Evolutionary conservation across 176 grass and related monocot species (phyloP), one percentile per base, ranked within the genome.

Genomic region (Oropetium thomaeum): DNA sequence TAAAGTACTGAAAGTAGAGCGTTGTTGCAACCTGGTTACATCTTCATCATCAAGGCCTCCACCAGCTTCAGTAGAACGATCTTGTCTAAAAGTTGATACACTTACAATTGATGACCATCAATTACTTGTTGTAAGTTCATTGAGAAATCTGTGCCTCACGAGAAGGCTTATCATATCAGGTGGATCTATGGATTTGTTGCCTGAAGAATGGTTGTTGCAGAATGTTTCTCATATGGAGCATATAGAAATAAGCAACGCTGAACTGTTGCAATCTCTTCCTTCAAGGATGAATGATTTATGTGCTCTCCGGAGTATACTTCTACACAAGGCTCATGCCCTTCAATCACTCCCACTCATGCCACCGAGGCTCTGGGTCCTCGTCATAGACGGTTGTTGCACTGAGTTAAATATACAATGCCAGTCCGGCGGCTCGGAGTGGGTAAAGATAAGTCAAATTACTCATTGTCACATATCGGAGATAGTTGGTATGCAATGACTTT

Each of bases 1-100:
- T 30, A 32, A 55, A 71, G 11, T 32, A 38, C 45, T 85, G 43
- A 71, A 42, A 45, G 80, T 85, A 70, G 62, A 64, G 5, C 8
- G 4, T 8, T 85, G 83, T 55, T 14, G 20, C 20, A 51, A 80
- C 23, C 45, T 85, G 33, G 7, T 57, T 16, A 13, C 10, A 0
- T 25, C 9, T 4, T 10, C 61, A 42, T 27, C 16, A 4, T 17
- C 67, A 43, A 31, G 47, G 10, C 20, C 6, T 59, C 27, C 37
- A 5, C 38, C 38, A 43, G 22, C 12, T 25, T 67, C 70, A 34
- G 31, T 10, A 13, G 20, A 37, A 53, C 7, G 29, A 37, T 13
- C 38, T 26, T 5, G 0, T 70, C 32, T 71, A 5, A 9, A 54
- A 32, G 30, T 71, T 71, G 69, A 71, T 5, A 71, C 31, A 0